Evolutionary conservation across 371 early-diverging fungal genomes (phyloP), one percentile per base, ranked within the genome.

Genomic region (Syncephalastrum racemosum): DNA sequence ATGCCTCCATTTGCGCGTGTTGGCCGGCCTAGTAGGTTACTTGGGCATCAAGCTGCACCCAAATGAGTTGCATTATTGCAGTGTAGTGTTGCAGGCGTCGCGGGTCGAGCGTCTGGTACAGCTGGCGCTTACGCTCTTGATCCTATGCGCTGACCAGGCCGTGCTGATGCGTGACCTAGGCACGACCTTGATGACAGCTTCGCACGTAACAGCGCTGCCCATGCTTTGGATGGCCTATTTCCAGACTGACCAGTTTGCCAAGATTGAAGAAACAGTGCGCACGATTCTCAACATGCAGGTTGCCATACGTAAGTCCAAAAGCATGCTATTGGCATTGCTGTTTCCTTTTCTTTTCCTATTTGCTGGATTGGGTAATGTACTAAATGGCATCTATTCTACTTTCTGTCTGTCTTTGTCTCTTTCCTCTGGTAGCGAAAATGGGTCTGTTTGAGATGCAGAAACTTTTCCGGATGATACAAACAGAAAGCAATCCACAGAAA

Each of bases 401-500:
- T 14, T 18, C 13, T 49, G 27, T 27, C 14, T 18, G 19, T 18
- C 8, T 31, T 57, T 41, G 20, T 44, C 24, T 58, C 25, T 10
- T 24, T 43, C 20, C 44, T 16, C 22, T 4, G 40, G 10, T 53
- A 78, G 78, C 71, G 24, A 74, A 72, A 56, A 56, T 78, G 42
- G 75, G 73, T 14, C 44, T 78, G 16, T 78, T 75, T 48, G 79
- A 78, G 56, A 72, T 78, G 64, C 79, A 78, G 54, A 78, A 75
- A 31, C 47, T 78, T 5, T 66, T 66, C 22, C 42, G 39, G 39
- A 40, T 58, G 16, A 56, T 56, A 56, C 56, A 59, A 25, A 50
- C 16, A 47, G 47, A 25, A 47, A 47, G 25, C 36, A 7, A 31
- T 31, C 2, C 36, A 2, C 36, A 31, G 36, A 31, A 31, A 31